Evolutionary conservation across 352 stramenopile species (phyloP).

Genomic region (Saprolegnia parasitica): DNA sequence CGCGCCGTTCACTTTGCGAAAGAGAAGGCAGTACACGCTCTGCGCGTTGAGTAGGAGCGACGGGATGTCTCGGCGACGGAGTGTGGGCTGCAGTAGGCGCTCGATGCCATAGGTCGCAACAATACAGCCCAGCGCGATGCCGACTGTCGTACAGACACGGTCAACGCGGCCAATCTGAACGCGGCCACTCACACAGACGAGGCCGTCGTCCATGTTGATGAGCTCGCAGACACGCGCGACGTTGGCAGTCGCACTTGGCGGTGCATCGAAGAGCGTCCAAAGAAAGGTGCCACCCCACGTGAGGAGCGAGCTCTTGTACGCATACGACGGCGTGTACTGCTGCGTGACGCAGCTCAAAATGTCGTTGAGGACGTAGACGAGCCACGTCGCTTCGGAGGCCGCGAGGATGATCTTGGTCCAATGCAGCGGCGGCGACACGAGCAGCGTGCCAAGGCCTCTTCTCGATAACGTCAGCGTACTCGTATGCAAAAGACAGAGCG

Average conservation of each 20-base stretch:
- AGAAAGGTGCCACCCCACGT: background rate
- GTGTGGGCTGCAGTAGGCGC: background rate
- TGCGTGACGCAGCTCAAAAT: slow-evolving; percentile 4
- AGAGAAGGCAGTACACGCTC: background rate
- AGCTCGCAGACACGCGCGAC: background rate
- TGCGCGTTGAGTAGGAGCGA: background rate
- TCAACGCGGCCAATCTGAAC: background rate
- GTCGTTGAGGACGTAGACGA: slow-evolving; percentile 18
- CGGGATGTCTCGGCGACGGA: background rate
- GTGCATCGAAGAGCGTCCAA: background rate
- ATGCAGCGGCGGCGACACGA: background rate
- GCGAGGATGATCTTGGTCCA: background rate
- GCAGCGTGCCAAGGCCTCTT: background rate
- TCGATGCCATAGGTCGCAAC: background rate
- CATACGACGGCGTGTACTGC: slow-evolving; percentile 9
- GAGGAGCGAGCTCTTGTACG: background rate
- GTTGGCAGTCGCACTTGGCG: background rate
- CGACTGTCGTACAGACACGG: background rate
- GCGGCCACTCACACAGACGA: background rate
- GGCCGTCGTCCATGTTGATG: background rate
- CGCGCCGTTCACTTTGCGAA: background rate
- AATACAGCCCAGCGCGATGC: background rate
- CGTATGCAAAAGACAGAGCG: slow-evolving; percentile 1
- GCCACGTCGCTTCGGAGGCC: background rate
- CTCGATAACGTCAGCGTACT: background rate